phyloP scores from a whole-genome alignment of 495 filamentous ascomycete genomes.

The Lophium mytilinum region DNA sequence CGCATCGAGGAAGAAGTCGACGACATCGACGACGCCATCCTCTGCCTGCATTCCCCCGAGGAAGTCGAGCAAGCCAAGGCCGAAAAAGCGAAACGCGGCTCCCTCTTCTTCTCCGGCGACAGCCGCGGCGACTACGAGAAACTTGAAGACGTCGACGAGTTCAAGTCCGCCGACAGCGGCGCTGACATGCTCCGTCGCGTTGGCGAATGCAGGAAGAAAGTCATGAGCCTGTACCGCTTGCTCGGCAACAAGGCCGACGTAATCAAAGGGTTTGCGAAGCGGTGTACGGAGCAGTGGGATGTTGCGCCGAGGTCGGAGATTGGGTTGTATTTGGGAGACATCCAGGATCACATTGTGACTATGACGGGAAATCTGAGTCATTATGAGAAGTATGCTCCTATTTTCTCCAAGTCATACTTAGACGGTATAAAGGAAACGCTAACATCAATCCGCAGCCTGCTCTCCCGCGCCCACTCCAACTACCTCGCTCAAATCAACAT shows the following conservation, averaged over 20 bases:
- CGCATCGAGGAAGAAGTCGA: slow-evolving; percentile 50
- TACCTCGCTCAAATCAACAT: slow-evolving; percentile 95
- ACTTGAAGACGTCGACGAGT: slow-evolving; percentile 34
- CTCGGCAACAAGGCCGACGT: slow-evolving; percentile 97
- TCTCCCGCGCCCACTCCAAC: slow-evolving; percentile 88
- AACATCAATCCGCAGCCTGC: slow-evolving; percentile 48
- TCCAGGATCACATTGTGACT: slow-evolving; percentile 97
- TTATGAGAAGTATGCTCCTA: slow-evolving; percentile 71
- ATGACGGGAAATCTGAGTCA: slow-evolving; percentile 94
- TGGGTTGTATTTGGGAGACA: slow-evolving; percentile 90
- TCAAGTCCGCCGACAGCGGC: slow-evolving; percentile 45
- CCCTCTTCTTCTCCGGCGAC: slow-evolving; percentile 5
- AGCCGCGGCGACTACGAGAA: slow-evolving; percentile 33
- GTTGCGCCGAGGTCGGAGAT: slow-evolving; percentile 92
- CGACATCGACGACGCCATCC: slow-evolving; percentile 38
- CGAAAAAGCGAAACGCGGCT: slow-evolving; percentile 1
- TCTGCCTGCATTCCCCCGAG: slow-evolving; percentile 59
- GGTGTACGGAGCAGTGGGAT: slow-evolving; percentile 97
- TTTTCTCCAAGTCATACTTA: not conserved
- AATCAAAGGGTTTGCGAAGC: slow-evolving; percentile 98
- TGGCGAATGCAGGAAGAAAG: slow-evolving; percentile 90
- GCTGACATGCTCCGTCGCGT: slow-evolving; percentile 83
- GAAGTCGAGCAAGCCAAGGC: slow-evolving; percentile 12
- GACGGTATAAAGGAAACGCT: slow-evolving; percentile 18
- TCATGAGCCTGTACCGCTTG: slow-evolving; percentile 87